These are phyloP conservation scores for Fonsecaea pugnacius DNA, from an alignment of 2,329 filamentous ascomycete species.

Conservation along the genomic window DNA sequence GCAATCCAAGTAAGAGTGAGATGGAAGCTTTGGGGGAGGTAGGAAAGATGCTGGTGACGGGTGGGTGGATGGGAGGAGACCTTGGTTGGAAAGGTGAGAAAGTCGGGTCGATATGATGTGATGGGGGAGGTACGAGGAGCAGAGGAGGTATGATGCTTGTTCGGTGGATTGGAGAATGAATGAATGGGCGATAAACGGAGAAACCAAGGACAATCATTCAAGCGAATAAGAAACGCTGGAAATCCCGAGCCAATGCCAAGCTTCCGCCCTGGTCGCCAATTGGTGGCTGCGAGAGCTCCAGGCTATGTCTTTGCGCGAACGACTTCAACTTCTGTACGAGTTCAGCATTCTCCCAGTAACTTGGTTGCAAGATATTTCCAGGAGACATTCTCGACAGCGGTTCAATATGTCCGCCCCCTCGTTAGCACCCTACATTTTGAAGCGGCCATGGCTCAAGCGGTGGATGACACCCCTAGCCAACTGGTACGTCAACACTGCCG, in stretches of 20 bases:
- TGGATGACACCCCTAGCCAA: constrained; percentile 79
- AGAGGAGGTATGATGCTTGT: constrained; percentile 2
- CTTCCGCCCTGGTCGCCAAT: constrained; percentile 11
- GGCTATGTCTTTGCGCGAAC: background rate
- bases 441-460: constrained; percentile 82
- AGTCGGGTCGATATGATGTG: constrained; percentile 13
- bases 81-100: constrained; percentile 2
- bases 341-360: background rate
- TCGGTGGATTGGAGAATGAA: constrained; percentile 16
- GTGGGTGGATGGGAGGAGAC: background rate
- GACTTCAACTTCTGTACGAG: background rate
- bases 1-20: background rate
- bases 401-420: constrained; percentile 70
- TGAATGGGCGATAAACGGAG: constrained; percentile 19
- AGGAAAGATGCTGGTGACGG: background rate
- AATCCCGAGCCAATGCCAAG: constrained; percentile 14
- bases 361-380: constrained; percentile 1
- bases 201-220: constrained; percentile 12
- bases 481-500: constrained; percentile 87
- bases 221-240: constrained; percentile 17
- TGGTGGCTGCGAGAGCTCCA: constrained; percentile 1
- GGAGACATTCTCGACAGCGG: constrained; percentile 21
- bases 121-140: background rate
- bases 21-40: background rate
- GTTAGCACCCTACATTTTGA: constrained; percentile 75